A percentile compares a stretch with the other conserved stretches of the same genome.
Evolutionary conservation across 805 yeast genomes (phyloP).

Genomic region (Priceomyces melissophilus): DNA sequence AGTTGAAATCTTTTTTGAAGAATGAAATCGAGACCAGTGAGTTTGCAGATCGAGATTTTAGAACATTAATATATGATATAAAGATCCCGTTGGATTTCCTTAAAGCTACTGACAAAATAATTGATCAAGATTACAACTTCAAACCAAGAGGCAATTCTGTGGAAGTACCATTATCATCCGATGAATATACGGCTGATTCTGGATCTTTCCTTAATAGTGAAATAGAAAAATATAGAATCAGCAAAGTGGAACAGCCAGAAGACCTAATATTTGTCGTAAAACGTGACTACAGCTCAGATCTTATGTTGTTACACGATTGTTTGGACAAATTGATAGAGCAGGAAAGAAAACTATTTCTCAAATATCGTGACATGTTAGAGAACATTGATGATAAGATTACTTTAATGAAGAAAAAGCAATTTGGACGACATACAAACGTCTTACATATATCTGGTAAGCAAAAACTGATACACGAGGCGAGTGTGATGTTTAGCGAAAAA

Average conservation of each 20-base stretch:
- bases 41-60: slow-evolving; percentile 18
- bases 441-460: slow-evolving; percentile 45
- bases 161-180: neutral
- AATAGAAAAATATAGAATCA: slow-evolving; percentile 21
- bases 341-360: slow-evolving; percentile 22
- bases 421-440: slow-evolving; percentile 36
- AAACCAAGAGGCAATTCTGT: slow-evolving; percentile 1
- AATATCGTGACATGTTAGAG: slow-evolving; percentile 15
- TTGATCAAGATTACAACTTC: slow-evolving; percentile 11
- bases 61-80: slow-evolving; percentile 22
- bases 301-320: slow-evolving; percentile 31
- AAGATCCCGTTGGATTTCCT: slow-evolving; percentile 41
- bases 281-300: slow-evolving; percentile 26
- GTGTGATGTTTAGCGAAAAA: slow-evolving; percentile 17
- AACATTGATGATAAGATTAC: slow-evolving; percentile 28
- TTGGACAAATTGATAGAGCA: slow-evolving; percentile 21
- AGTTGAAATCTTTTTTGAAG: slow-evolving; percentile 15
- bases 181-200: slow-evolving; percentile 2
- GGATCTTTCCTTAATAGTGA: slow-evolving; percentile 18
- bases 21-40: slow-evolving; percentile 15
- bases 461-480: slow-evolving; percentile 21
- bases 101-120: slow-evolving; percentile 37
- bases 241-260: slow-evolving; percentile 2
- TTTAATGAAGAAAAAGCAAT: slow-evolving; percentile 25
- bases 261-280: slow-evolving; percentile 30